A percentile compares a stretch with the other conserved stretches of the same genome.
phyloP scores from a whole-genome alignment of 2,329 filamentous ascomycete genomes.

The Capronia coronata region DNA sequence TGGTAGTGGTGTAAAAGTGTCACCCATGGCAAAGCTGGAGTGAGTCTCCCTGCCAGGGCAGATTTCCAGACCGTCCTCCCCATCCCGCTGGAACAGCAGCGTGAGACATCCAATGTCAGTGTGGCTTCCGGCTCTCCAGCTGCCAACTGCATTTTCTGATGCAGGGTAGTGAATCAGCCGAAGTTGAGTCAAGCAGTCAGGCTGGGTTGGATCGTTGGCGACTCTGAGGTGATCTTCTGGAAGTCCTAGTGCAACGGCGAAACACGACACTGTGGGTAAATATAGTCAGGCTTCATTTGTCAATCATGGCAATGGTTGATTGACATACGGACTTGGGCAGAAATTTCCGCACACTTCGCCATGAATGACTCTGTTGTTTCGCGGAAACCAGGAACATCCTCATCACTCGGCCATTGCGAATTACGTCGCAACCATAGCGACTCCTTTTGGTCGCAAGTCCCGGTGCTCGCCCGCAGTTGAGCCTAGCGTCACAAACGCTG shows the following conservation, averaged over 20 bases:
- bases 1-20: conserved; percentile 58
- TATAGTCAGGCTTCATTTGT: no score
- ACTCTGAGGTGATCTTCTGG: no score
- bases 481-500: no score
- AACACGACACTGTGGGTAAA: no score
- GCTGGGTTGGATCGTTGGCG: conserved; percentile 45
- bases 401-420: conserved; percentile 52
- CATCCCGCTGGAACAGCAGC: conserved; percentile 55
- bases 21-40: conserved; percentile 53
- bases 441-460: conserved; percentile 53
- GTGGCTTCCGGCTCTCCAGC: conserved; percentile 57
- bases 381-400: conserved; percentile 46
- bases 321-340: no score
- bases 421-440: conserved; percentile 57
- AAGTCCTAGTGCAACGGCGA: no score
- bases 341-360: no score
- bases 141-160: conserved; percentile 31
- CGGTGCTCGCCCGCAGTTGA: conserved; percentile 55
- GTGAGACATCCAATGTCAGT: conserved; percentile 59
- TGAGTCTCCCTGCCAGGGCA: conserved; percentile 47
- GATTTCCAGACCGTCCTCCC: conserved; percentile 49
- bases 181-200: conserved; percentile 50
- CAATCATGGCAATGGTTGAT: no score
- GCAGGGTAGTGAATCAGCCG: conserved; percentile 52
- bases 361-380: no score